Base-by-base conservation (phyloP, 306 rosid genomes). In the Prunus campanulata region DNA sequence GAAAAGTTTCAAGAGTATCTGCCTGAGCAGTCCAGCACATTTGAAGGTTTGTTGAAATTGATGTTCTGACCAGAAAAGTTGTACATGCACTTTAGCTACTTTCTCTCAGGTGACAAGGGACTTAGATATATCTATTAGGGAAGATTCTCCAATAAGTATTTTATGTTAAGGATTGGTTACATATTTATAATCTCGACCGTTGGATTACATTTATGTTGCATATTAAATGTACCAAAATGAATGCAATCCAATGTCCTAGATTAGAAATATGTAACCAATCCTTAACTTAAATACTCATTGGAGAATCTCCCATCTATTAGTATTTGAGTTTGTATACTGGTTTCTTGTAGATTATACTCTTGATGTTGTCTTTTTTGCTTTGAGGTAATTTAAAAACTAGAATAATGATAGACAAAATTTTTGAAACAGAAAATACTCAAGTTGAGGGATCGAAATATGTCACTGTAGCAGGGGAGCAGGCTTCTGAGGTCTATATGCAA, bases 381-480 rank as follows among this genome's bases (percentile, higher is more conserved):
- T 4, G 20, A 62, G 70, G 68, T 61, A 20, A 22, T 77, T 39
- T 27, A 35, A 54, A 50, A 59, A 70, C 27, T 73, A 22, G 49
- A 59, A 68, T 47, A 66, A 54, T 46, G 64, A 61, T 56, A 68
- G 66, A 69, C 78, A 51, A 76, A 77, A 77, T 56, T 65, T 85
- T 70, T 8, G 61, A 24, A 70, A 80, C 74, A 83, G 86, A 71
- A 77, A 76, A 50, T 68, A 48, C 68, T 30, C 74, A 77, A 80
- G 66, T 59, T 72, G 90, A 83, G 71, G 93, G 86, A 79, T 83
- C 80, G 50, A 84, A 83, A 24, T 90, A 81, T 71, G 85, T 95
- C 78, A 85, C 97, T 75, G 73, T 95, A 75, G 90, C 97, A 35
- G 97, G 97, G 77, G 96, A 92, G 83, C 89, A 84, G 79, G 50